These are phyloP conservation scores for Backusella parvicylindrica DNA, from an alignment of 192 early-diverging fungal genomes.

Conservation along the genomic window DNA sequence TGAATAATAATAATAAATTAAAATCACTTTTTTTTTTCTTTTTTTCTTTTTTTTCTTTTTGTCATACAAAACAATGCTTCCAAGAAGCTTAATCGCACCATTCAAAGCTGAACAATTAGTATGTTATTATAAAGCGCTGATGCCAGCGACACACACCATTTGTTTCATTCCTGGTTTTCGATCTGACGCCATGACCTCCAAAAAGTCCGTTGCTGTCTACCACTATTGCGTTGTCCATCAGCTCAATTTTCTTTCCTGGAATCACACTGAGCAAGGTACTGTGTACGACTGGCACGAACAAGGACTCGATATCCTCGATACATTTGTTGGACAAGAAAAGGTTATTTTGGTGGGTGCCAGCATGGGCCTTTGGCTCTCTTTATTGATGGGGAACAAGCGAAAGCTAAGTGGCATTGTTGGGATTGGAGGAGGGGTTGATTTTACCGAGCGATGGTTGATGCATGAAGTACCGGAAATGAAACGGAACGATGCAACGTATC, in stretches of 20 bases:
- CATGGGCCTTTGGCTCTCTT: constrained; percentile 30
- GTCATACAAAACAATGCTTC: background rate
- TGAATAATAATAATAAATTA: no score
- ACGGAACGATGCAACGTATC: background rate
- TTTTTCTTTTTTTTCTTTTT: background rate
- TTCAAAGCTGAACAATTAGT: background rate
- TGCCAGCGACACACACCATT: background rate
- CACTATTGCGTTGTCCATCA: background rate
- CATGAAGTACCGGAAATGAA: constrained; percentile 16
- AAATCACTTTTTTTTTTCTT: no score
- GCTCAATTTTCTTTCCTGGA: constrained; percentile 24
- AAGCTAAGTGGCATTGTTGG: constrained; percentile 14
- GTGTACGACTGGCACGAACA: constrained; percentile 25
- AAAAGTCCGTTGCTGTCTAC: constrained; percentile 19
- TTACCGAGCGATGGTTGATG: constrained; percentile 25
- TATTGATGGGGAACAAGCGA: background rate
- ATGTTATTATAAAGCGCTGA: background rate
- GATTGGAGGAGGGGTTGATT: constrained; percentile 24
- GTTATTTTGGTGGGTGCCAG: constrained; percentile 20
- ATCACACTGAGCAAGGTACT: constrained; percentile 13
- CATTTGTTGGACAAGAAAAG: background rate
- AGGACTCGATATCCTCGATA: background rate
- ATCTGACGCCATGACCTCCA: constrained; percentile 14
- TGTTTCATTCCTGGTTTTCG: constrained; percentile 38
- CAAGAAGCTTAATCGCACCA: background rate